Base-by-base conservation (phyloP, 1,284 basidiomycete genomes). In the Anthracocystis panici-leucophaei region DNA sequence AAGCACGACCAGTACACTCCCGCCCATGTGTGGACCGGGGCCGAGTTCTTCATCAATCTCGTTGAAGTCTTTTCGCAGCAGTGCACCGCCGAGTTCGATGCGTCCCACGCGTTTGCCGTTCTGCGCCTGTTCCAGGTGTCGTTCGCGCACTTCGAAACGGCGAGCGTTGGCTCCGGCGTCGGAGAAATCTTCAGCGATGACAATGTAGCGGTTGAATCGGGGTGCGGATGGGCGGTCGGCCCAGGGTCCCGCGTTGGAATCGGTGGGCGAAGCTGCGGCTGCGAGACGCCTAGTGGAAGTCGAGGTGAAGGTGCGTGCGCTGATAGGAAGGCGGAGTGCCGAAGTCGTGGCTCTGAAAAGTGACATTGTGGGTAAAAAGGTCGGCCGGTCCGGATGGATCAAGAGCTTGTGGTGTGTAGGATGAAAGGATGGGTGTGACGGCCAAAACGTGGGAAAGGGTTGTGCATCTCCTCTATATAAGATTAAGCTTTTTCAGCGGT, bases 1-100 rank as follows among this genome's bases (percentile, higher is more conserved):
- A 7, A 72, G 65, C 31, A 79, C 79, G 41, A 81, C 57, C 5
- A 81, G n/a, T 2, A 67, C 59, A 38, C 75, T 77, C 0, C 79
- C 79, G 14, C 40, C 58, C 74, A 81, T 69, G 45, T 65, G 55
- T 0, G 63, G 71, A 11, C 57, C 63, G 3, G 79, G 77, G 9
- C 74, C 77, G 11, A 65, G 14, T 14, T 75, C 65, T 23, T 75
- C 44, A 27, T 75, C 71, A 35, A 81, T 72, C 51, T 78, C 40
- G 23, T 51, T 23, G 27, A 79, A 81, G 48, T 81, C 79, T 20
- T 51, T 64, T n/a, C 51, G 49, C 8, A 81, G 75, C 4, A 81
- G 49, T 0, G 77, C 79, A 11, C 79, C 79, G 31, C 79, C 79
- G 12, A 81, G 54, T 52, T 77, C 74, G 69, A 81, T 70, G 20